Conservation (phyloP, 2,329 filamentous ascomycete genomes). For the Fusarium fracticaudum region DNA sequence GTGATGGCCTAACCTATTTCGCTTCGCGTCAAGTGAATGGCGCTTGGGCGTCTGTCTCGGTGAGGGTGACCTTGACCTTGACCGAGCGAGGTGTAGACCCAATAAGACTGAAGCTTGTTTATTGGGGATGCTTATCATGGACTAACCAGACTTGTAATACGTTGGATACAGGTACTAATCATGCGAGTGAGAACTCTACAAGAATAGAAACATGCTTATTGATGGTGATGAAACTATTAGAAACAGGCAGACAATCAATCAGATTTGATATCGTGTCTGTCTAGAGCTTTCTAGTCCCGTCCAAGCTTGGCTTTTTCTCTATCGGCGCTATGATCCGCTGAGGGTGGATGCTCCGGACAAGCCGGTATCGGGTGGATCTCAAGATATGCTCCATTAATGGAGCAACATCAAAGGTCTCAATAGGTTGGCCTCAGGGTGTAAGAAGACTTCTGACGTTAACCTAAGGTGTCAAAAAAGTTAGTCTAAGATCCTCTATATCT, state of each 20-base stretch:
- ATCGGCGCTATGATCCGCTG: constrained; percentile 24
- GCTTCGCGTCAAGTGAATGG: constrained; percentile 8
- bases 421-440: not conserved
- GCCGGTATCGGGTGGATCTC: constrained; percentile 26
- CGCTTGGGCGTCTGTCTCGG: constrained; percentile 22
- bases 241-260: not conserved
- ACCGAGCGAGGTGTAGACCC: constrained; percentile 3
- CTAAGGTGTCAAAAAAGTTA: no score
- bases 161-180: not conserved
- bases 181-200: not conserved
- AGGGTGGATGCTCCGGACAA: constrained; percentile 23
- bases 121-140: constrained; percentile 3
- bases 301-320: constrained; percentile 21
- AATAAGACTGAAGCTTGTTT: not conserved
- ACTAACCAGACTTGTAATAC: constrained; percentile 2
- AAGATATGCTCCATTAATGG: not conserved
- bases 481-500: no score
- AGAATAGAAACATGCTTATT: constrained; percentile 5
- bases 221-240: constrained; percentile 1
- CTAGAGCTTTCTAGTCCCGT: constrained; percentile 26
- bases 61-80: not conserved
- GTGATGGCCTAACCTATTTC: constrained; percentile 20
- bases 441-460: no score
- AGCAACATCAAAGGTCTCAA: not conserved
- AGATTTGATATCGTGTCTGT: not conserved